A percentile compares a stretch with the other conserved stretches of the same genome.
These are phyloP conservation scores for Leucosporidium scottii DNA, from an alignment of 768 basidiomycete species.

Conservation along the genomic window DNA sequence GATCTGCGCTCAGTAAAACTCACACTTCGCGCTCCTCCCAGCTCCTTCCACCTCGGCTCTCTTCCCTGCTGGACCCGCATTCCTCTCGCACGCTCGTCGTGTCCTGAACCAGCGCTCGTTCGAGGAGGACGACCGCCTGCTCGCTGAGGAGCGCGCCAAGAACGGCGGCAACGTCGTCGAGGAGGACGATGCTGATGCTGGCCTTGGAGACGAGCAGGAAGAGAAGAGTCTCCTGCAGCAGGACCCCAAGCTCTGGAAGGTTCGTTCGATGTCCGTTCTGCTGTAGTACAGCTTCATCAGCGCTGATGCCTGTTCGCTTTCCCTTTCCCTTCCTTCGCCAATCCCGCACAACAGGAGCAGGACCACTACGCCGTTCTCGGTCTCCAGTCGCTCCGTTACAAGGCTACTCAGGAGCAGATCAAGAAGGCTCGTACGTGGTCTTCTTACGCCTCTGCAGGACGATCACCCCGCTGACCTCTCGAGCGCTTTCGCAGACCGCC, in stretches of 20 bases:
- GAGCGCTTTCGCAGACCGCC: slow-evolving; percentile 61
- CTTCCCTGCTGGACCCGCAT: slow-evolving; percentile 81
- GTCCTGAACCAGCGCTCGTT: slow-evolving; percentile 70
- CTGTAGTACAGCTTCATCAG: neutral
- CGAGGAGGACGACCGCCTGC: slow-evolving; percentile 67
- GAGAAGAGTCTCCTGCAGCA: slow-evolving; percentile 56
- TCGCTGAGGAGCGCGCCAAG: slow-evolving; percentile 50
- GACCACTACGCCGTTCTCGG: slow-evolving; percentile 97
- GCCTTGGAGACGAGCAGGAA: slow-evolving; percentile 87
- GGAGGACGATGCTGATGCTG: slow-evolving; percentile 72
- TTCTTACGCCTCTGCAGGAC: neutral
- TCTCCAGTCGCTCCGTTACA: slow-evolving; percentile 78
- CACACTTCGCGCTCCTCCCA: neutral
- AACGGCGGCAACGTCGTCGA: slow-evolving; percentile 48
- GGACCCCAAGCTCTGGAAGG: slow-evolving; percentile 99
- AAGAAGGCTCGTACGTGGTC: slow-evolving; percentile 78
- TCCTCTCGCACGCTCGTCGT: slow-evolving; percentile 72
- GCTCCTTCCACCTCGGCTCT: slow-evolving; percentile 50
- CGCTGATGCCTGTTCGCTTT: neutral
- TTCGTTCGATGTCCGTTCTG: slow-evolving; percentile 39
- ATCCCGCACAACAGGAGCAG: slow-evolving; percentile 62
- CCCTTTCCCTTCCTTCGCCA: neutral
- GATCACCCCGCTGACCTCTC: slow-evolving; percentile 1
- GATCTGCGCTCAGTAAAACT: neutral
- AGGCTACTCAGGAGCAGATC: slow-evolving; percentile 83